Percentiles rank a stretch among this genome's conserved stretches.
Evolutionary conservation across 441 rosid genomes (phyloP).

Genomic region (Omphalea diandra): DNA sequence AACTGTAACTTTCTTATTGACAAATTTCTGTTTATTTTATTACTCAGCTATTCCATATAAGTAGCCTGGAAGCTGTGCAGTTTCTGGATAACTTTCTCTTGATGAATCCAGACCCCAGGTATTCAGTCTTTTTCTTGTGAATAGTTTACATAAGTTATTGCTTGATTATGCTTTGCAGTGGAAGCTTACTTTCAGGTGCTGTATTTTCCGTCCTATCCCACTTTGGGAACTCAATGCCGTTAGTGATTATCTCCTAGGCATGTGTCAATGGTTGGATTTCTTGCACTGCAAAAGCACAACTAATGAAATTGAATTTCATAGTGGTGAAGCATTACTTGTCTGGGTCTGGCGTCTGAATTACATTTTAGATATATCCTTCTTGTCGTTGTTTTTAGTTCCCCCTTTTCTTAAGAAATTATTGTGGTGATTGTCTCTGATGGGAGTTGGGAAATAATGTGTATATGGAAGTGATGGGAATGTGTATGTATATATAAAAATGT

Average conservation of each 20-base stretch:
- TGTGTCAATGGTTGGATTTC: neutral
- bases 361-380: neutral
- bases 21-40: slow-evolving; percentile 23
- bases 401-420: neutral
- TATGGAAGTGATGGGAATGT: too few species aligned
- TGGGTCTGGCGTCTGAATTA: neutral
- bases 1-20: neutral
- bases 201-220: neutral
- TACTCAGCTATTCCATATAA: slow-evolving; percentile 69
- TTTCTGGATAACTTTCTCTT: slow-evolving; percentile 74
- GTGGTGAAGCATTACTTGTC: neutral
- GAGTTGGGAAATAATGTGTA: too few species aligned
- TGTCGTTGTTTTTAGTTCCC: neutral
- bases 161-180: slow-evolving; percentile 13
- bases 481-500: neutral
- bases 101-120: slow-evolving; percentile 91
- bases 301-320: neutral
- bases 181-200: too few species aligned
- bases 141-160: neutral
- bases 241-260: neutral
- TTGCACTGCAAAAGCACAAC: neutral
- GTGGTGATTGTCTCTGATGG: too few species aligned
- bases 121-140: slow-evolving; percentile 16
- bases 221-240: neutral
- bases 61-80: slow-evolving; percentile 71